Evolutionary conservation across 2,329 filamentous ascomycete species (phyloP).

Genomic region (Arthrinium phaeospermum): DNA sequence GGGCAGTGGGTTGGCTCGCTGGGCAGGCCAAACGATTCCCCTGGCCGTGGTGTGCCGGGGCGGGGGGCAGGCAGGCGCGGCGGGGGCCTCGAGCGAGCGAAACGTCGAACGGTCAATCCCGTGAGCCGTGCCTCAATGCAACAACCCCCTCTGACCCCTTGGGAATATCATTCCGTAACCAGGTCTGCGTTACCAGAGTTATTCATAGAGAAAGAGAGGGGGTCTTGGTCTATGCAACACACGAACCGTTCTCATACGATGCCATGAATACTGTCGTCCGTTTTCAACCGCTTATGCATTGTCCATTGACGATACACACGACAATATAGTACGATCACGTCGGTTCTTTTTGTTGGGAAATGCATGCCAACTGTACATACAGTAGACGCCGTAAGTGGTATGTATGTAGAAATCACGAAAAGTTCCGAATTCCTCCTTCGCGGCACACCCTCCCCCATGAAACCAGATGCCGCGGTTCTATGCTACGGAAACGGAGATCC

Average conservation of each 20-base stretch:
- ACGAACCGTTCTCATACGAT: conserved; percentile 3
- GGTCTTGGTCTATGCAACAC: conserved; percentile 1
- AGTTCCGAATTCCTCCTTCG: neutral
- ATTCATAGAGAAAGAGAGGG: neutral
- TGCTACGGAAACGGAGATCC: neutral
- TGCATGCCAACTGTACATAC: neutral
- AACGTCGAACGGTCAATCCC: conserved; percentile 9
- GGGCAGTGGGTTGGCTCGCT: neutral
- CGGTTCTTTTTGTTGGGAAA: conserved; percentile 13
- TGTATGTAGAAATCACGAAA: neutral
- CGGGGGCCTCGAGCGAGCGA: neutral
- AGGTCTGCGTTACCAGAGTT: neutral
- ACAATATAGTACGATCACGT: neutral
- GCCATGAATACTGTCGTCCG: neutral
- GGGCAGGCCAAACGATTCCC: neutral
- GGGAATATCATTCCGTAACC: neutral
- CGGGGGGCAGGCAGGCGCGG: neutral
- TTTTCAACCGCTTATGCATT: neutral
- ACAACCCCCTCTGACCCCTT: neutral
- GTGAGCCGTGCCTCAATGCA: conserved; percentile 14
- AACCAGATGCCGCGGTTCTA: neutral
- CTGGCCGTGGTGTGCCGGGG: neutral
- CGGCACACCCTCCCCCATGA: neutral
- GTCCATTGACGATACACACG: neutral
- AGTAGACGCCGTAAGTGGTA: neutral